Evolutionary conservation across 768 basidiomycete species (phyloP).

Genomic region (Tubosaeta sp.): DNA sequence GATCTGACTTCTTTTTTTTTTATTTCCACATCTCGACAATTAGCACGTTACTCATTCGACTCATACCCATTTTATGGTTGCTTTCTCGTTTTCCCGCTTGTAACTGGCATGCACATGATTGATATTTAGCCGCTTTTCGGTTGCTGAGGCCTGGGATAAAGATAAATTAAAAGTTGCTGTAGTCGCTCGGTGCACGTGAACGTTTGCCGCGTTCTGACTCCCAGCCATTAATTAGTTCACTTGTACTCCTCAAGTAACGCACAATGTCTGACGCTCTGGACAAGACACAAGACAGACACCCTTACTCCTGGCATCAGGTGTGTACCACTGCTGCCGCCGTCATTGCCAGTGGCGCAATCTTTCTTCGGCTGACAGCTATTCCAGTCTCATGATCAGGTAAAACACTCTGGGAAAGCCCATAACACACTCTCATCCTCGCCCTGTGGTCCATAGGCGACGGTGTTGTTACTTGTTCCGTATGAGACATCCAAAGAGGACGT

Average conservation of each 20-base stretch:
- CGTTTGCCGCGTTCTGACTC: slow-evolving; percentile 31
- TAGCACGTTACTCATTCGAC: slow-evolving; percentile 16
- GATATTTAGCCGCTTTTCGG: slow-evolving; percentile 15
- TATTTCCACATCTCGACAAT: slow-evolving; percentile 5
- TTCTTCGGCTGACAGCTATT: slow-evolving; percentile 13
- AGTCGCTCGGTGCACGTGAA: slow-evolving; percentile 27
- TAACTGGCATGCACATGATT: slow-evolving; percentile 25
- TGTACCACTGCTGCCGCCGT: slow-evolving; percentile 17
- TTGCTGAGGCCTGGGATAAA: neutral
- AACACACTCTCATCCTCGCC: slow-evolving; percentile 16
- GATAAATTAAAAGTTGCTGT: too few relatives aligned
- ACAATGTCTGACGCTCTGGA: slow-evolving; percentile 18
- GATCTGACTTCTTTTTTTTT: slow-evolving; percentile 5
- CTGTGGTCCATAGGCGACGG: slow-evolving; percentile 54
- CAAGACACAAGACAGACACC: slow-evolving; percentile 31
- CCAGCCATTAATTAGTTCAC: slow-evolving; percentile 7
- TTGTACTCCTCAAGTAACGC: slow-evolving; percentile 11
- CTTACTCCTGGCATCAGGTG: slow-evolving; percentile 89
- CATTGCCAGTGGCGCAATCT: slow-evolving; percentile 13
- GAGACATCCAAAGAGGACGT: slow-evolving; percentile 70
- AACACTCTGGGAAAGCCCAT: slow-evolving; percentile 13
- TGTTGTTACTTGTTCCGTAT: slow-evolving; percentile 69
- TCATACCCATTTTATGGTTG: slow-evolving; percentile 24
- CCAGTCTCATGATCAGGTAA: slow-evolving; percentile 83
- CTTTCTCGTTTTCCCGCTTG: slow-evolving; percentile 20